Percentiles rank a stretch among this genome's conserved stretches.
These are phyloP conservation scores for Candida sonorensis DNA, from an alignment of 805 yeast species.

Conservation along the genomic window DNA sequence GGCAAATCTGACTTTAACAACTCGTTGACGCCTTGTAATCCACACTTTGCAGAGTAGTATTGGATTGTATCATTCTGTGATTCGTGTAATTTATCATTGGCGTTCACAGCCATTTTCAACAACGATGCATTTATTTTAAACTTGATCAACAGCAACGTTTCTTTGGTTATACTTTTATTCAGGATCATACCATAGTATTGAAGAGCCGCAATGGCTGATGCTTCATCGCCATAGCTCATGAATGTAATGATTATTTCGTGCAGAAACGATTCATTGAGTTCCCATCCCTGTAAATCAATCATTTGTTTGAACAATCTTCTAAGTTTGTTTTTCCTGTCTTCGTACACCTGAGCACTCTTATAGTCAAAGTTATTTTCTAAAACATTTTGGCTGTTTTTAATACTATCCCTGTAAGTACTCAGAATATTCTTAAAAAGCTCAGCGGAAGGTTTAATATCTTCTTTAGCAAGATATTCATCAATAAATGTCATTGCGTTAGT, in stretches of 20 bases:
- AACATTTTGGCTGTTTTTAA: slow-evolving; percentile 4
- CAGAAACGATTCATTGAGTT: slow-evolving; percentile 12
- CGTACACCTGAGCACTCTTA: slow-evolving; percentile 2
- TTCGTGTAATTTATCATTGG: slow-evolving; percentile 6
- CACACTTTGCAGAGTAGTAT: slow-evolving; percentile 12
- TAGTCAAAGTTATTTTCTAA: slow-evolving; percentile 2
- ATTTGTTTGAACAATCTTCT: slow-evolving; percentile 11
- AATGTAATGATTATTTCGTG: slow-evolving; percentile 15
- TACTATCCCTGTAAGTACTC: slow-evolving; percentile 11
- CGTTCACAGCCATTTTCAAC: slow-evolving; percentile 16
- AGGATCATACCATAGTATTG: slow-evolving; percentile 19
- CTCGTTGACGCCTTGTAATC: slow-evolving; percentile 11
- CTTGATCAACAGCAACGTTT: slow-evolving; percentile 12
- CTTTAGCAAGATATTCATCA: slow-evolving; percentile 17
- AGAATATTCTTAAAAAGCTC: slow-evolving; percentile 13
- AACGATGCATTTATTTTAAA: slow-evolving; percentile 15
- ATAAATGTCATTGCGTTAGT: slow-evolving; percentile 28
- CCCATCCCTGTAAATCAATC: slow-evolving; percentile 11
- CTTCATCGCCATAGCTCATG: slow-evolving; percentile 20
- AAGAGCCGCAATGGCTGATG: slow-evolving; percentile 19
- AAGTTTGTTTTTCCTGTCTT: slow-evolving; percentile 9
- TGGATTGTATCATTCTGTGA: slow-evolving; percentile 6
- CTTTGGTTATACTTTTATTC: slow-evolving; percentile 7
- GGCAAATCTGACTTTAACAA: slow-evolving; percentile 3
- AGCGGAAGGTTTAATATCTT: slow-evolving; percentile 9